A percentile compares a stretch with the other conserved stretches of the same genome.
Evolutionary conservation across 2,329 filamentous ascomycete species (phyloP).

Genomic region (Davidsoniella virescens): DNA sequence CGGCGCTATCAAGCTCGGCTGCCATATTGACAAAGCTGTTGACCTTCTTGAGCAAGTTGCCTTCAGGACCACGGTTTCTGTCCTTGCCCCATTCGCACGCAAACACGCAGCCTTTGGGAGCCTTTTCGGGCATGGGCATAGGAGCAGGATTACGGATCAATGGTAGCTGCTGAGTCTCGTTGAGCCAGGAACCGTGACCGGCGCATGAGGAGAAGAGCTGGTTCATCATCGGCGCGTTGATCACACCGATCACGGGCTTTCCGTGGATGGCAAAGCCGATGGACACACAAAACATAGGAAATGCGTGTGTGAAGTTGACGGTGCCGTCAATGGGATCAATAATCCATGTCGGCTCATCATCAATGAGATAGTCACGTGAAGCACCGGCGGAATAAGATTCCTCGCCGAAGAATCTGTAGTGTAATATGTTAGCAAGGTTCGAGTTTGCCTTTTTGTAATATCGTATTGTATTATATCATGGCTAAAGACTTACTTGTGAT

Average conservation of each 20-base stretch:
- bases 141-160: slow-evolving; percentile 45
- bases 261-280: slow-evolving; percentile 50
- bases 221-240: slow-evolving; percentile 53
- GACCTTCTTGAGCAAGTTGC: slow-evolving; percentile 55
- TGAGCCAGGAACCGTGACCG: slow-evolving; percentile 53
- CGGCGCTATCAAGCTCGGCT: slow-evolving; percentile 42
- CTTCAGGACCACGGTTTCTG: slow-evolving; percentile 44
- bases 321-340: slow-evolving; percentile 67
- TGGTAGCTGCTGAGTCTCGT: slow-evolving; percentile 46
- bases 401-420: slow-evolving; percentile 53
- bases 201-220: slow-evolving; percentile 53
- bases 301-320: slow-evolving; percentile 67
- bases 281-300: slow-evolving; percentile 68
- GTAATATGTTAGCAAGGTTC: not conserved
- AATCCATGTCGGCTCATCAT: slow-evolving; percentile 51
- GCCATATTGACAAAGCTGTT: slow-evolving; percentile 65
- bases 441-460: not conserved
- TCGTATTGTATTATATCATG: not conserved
- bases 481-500: slow-evolving; percentile 39
- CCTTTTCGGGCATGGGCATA: slow-evolving; percentile 39
- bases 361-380: slow-evolving; percentile 52
- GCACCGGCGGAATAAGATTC: slow-evolving; percentile 56
- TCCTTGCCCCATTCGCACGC: slow-evolving; percentile 72
- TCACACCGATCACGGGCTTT: slow-evolving; percentile 49
- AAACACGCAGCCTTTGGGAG: slow-evolving; percentile 55